These are phyloP conservation scores for Vigna trinervia DNA, from an alignment of 306 rosid genomes.

Conservation along the genomic window DNA sequence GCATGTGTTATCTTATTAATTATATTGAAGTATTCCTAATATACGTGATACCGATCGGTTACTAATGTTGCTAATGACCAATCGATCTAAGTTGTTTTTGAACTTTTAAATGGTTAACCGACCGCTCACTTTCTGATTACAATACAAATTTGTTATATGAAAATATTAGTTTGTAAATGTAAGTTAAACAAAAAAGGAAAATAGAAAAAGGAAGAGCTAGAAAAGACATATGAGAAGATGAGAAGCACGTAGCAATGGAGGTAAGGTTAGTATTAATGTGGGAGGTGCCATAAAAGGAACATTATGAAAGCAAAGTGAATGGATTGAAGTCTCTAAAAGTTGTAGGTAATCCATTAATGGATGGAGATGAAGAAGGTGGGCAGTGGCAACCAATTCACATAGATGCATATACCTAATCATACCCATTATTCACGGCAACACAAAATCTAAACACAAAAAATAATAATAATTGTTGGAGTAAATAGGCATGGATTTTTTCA, in stretches of 20 bases:
- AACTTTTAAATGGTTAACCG: too few species aligned
- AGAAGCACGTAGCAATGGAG: not conserved
- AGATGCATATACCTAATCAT: constrained; percentile 36
- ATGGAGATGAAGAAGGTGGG: constrained; percentile 27
- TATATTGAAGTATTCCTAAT: too few species aligned
- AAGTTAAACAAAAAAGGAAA: too few species aligned
- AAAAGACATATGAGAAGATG: not conserved
- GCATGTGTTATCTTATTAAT: too few species aligned
- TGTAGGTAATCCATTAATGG: constrained; percentile 33
- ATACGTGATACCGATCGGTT: too few species aligned
- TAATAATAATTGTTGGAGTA: not conserved
- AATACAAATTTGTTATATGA: too few species aligned
- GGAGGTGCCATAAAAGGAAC: constrained; percentile 11
- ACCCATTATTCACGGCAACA: constrained; percentile 40
- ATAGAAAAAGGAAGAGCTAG: too few species aligned
- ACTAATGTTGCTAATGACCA: too few species aligned
- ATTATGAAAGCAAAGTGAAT: constrained; percentile 13
- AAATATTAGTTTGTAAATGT: too few species aligned
- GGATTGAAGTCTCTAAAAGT: not conserved
- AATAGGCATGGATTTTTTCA: constrained; percentile 25
- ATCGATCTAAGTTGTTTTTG: too few species aligned
- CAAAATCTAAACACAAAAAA: not conserved
- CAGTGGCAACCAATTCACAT: constrained; percentile 40
- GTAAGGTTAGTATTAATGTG: not conserved
- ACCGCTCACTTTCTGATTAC: too few species aligned